Conservation (phyloP, 2,329 filamentous ascomycete genomes). For the Aaosphaeria arxii region DNA sequence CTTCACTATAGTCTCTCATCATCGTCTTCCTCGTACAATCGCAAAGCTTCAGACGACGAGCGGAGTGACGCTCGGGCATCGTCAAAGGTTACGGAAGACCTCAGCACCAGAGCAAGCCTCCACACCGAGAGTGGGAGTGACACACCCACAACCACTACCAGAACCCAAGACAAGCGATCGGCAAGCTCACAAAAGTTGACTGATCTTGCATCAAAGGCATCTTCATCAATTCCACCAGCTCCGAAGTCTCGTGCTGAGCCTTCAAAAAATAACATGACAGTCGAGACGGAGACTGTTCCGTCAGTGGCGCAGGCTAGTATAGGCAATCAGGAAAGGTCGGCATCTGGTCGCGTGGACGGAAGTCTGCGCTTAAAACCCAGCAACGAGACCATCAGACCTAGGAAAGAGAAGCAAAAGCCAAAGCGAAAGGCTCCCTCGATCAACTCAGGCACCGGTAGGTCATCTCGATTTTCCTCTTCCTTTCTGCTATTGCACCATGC, state of each 20-base stretch:
- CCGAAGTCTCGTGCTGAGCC: conserved; percentile 70
- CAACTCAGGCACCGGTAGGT: conserved; percentile 70
- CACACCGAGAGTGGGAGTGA: conserved; percentile 62
- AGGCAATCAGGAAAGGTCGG: conserved; percentile 55
- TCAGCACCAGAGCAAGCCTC: conserved; percentile 40
- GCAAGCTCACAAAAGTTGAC: conserved; percentile 42
- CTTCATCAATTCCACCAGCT: conserved; percentile 62
- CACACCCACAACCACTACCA: conserved; percentile 44
- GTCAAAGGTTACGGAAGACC: conserved; percentile 48
- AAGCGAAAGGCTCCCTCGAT: conserved; percentile 72
- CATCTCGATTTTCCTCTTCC: conserved; percentile 23
- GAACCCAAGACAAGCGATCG: conserved; percentile 43
- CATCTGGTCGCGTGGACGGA: conserved; percentile 62
- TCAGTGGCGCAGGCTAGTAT: conserved; percentile 83
- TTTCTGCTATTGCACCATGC: neutral
- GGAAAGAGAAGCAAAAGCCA: conserved; percentile 84
- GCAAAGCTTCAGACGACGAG: conserved; percentile 31
- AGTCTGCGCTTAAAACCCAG: conserved; percentile 84
- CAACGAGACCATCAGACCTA: conserved; percentile 92
- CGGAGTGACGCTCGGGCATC: conserved; percentile 42
- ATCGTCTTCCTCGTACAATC: neutral
- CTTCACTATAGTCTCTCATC: no score
- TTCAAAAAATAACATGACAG: conserved; percentile 88
- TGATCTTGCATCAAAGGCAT: conserved; percentile 60
- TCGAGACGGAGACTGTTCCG: conserved; percentile 93